Conservation (phyloP, 208 protist species). For the Leishmania arabica region DNA sequence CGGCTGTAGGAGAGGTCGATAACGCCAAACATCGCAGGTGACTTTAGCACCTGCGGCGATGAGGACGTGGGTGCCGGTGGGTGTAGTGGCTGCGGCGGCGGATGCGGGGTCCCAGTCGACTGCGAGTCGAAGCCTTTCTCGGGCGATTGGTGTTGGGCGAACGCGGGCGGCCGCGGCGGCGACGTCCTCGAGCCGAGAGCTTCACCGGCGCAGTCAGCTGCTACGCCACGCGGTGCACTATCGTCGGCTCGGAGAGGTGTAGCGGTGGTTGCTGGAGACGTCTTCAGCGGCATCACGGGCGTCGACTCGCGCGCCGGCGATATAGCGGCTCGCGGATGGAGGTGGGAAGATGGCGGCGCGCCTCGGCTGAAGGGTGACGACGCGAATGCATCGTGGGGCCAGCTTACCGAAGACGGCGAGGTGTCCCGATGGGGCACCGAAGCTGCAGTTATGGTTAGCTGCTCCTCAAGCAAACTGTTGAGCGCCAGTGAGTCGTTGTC, state of each 20-base stretch:
- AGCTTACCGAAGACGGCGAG: background rate
- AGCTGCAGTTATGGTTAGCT: background rate
- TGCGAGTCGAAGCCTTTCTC: slow-evolving; percentile 1
- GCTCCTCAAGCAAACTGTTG: slow-evolving; percentile 10
- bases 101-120: background rate
- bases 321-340: background rate
- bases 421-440: background rate
- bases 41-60: background rate
- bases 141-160: background rate
- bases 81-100: background rate
- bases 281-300: background rate
- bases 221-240: background rate
- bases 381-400: background rate
- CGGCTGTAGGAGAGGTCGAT: slow-evolving; percentile 28
- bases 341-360: background rate
- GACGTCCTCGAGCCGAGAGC: slow-evolving; percentile 1
- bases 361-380: background rate
- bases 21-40: slow-evolving; percentile 37
- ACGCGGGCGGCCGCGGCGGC: slow-evolving; percentile 12
- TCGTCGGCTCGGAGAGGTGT: background rate
- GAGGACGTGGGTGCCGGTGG: background rate
- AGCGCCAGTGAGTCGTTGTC: slow-evolving; percentile 18
- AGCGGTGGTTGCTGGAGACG: background rate
- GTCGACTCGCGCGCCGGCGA: background rate
- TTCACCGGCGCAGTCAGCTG: background rate